Conservation (phyloP, 192 early-diverging fungal genomes). For the Backusella sp. region DNA sequence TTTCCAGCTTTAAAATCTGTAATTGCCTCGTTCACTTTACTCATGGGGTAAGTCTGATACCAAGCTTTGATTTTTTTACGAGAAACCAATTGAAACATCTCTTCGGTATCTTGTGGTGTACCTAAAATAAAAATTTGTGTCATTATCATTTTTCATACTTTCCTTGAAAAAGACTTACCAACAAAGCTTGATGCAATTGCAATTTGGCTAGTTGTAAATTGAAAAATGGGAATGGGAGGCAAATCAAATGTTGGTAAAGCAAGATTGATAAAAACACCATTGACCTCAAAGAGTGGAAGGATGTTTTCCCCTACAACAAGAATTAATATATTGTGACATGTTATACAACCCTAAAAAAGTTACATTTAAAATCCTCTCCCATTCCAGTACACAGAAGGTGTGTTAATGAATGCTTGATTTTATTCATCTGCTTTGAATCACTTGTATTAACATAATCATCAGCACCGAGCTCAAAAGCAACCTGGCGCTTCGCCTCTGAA, state of each 20-base stretch:
- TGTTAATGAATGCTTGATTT: conserved; percentile 6
- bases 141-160: no score
- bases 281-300: not conserved
- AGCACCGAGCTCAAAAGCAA: conserved; percentile 57
- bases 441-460: conserved; percentile 19
- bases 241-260: no score
- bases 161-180: not conserved
- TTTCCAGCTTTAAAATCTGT: conserved; percentile 21
- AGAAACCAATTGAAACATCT: conserved; percentile 59
- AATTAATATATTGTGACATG: no score
- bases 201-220: no score
- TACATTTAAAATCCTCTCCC: not conserved
- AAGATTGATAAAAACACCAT: not conserved
- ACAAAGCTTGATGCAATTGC: not conserved
- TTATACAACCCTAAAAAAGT: no score
- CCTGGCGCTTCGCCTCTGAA: conserved; percentile 53
- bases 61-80: conserved; percentile 52
- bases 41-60: conserved; percentile 58
- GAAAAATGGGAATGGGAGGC: no score
- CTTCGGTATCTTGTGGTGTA: conserved; percentile 43
- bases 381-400: conserved; percentile 26
- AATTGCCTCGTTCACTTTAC: conserved; percentile 62
- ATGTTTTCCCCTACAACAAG: not conserved
- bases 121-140: conserved; percentile 46
- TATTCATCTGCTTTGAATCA: conserved; percentile 7